Base-by-base conservation (phyloP, 441 rosid species). In the Arabidopsis hybrid region DNA sequence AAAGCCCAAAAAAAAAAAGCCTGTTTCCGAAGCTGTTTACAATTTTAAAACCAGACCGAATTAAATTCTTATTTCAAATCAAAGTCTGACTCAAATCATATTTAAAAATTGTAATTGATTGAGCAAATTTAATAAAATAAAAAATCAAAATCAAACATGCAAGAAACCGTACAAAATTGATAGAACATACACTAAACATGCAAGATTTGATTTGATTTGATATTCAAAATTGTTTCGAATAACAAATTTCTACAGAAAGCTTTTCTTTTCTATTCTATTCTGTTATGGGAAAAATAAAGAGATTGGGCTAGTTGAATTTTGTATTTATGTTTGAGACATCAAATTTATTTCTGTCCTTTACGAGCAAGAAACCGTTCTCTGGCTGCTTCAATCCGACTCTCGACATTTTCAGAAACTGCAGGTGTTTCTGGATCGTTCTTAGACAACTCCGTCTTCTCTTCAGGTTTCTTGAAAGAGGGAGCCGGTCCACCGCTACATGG, bases 291-390 rank as follows among this genome's bases (percentile, higher is more conserved):
- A 29, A 12, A 38, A 7, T 1, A 29, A 8, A 26, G 29, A 26
- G 29, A 43, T 1, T 61, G 51, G 18, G 51, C 21, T 45, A 7
- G 5, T 70, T 60, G 62, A 60, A 36, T 47, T 14, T 10, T 39
- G 43, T 12, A 31, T 47, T 8, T 5, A 5, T 21, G 8, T 59
- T 18, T 7, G 14, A 29, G n/a, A 6, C 40, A 57, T 32, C 38
- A 35, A 10, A 40, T 35, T 50, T 51, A 67, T 77, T 85, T 90
- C 67, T 81, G 85, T 68, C 72, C 84, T 80, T 89, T 95, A 51
- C 99, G 98, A 26, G 96, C 89, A 69, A 92, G 96, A 79, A 91
- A 95, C 31, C 97, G 92, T 26, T 89, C 93, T 63, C 95, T 89
- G 8, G 98, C 99, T 45, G 98, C 97, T 87, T 85, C 85, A 69